Evolutionary conservation across 139 green algal genomes (phyloP), one percentile per base, ranked within the genome.

Genomic region (Dunaliella primolecta): DNA sequence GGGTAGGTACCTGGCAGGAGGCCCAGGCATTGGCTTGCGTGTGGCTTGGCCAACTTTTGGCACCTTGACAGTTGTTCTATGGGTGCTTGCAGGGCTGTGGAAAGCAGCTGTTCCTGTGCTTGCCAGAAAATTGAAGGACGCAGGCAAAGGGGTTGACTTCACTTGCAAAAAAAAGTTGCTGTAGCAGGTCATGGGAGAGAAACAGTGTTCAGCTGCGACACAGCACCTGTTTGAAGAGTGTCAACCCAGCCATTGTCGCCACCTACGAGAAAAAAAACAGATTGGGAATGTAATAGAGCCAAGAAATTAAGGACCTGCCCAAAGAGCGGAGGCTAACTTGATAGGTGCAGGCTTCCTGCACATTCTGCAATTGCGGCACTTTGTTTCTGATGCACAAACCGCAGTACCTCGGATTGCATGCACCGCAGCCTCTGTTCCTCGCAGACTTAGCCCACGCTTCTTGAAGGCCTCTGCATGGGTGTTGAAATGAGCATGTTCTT

Each of bases 401-500:
- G n/a, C 7, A 25, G 46, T 15, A 64, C 46, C 46, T 64, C 15
- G 46, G 7, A 25, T 64, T 64, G 15, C 7, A 7, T 7, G 15
- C 7, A 15, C 46, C 46, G 2, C 36, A 30, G 34, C 29, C 64
- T 81, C 30, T 64, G 46, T 64, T 7, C 46, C 46, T 15, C 46
- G 7, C 7, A 64, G 46, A 64, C 7, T 25, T 7, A 64, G 46
- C 46, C 46, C 46, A 64, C 46, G 46, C 46, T 64, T 64, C 46
- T 64, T 64, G 46, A 64, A 64, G 7, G 46, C 46, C 25, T n/a
- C n/a, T 85, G 34, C 46, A 35, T 81, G 15, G 56, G 70, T 78
- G 56, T 36, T n/a, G n/a, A 85, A 23, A 85, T 2, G 0, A 80
- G 75, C 31, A 34, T 80, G 75, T 80, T n/a, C n/a, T n/a, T n/a